Evolutionary conservation across 2,329 filamentous ascomycete species (phyloP).

Genomic region (Saccharata proteae): DNA sequence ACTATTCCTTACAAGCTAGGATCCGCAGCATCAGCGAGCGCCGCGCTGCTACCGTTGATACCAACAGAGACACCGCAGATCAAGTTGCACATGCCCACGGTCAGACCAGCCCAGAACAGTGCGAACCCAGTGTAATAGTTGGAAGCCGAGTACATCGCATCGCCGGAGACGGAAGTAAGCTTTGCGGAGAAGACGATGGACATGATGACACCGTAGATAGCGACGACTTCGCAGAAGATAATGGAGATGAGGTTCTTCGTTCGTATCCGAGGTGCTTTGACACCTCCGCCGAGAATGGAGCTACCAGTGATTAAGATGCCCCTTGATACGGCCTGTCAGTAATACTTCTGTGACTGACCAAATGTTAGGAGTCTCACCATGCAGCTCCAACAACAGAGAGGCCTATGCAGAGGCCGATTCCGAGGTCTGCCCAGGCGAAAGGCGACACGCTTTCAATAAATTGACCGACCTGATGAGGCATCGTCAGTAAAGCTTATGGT

Average conservation of each 20-base stretch:
- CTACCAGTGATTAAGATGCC: constrained; percentile 98
- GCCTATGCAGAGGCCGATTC: constrained; percentile 89
- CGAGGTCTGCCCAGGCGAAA: constrained; percentile 82
- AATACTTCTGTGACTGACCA: background rate
- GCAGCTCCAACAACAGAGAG: constrained; percentile 93
- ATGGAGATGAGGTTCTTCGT: constrained; percentile 99
- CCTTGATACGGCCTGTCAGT: constrained; percentile 40
- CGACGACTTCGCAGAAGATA: constrained; percentile 99
- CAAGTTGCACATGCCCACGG: constrained; percentile 90
- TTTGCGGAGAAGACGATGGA: constrained; percentile 95
- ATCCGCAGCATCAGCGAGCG: constrained; percentile 90
- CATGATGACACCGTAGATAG: constrained; percentile 99
- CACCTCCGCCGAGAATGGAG: constrained; percentile 91
- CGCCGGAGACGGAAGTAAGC: constrained; percentile 52
- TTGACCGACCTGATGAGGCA: constrained; percentile 57
- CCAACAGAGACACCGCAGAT: constrained; percentile 94
- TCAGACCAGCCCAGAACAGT: constrained; percentile 89
- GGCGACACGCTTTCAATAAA: constrained; percentile 93
- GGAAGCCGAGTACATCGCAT: constrained; percentile 57
- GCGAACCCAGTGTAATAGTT: constrained; percentile 94
- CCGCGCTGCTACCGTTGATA: constrained; percentile 95
- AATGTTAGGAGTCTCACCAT: constrained; percentile 51
- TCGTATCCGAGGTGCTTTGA: constrained; percentile 91
- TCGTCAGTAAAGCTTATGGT: constrained; percentile 5
- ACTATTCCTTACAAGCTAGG: constrained; percentile 74